These are phyloP conservation scores for Pichia pseudocactophila DNA, from an alignment of 805 yeast genomes.

Conservation along the genomic window DNA sequence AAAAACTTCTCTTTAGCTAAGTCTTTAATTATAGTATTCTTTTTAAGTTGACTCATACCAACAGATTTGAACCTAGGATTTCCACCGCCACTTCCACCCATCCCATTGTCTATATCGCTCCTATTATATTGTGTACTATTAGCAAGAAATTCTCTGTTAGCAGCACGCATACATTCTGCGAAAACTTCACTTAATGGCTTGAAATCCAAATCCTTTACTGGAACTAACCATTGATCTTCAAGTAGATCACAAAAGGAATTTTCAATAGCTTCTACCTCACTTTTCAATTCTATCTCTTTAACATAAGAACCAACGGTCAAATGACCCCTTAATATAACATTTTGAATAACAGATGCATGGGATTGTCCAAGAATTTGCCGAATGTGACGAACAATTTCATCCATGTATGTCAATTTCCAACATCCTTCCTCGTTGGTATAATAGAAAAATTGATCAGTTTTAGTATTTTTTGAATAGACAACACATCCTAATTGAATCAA, in stretches of 20 bases:
- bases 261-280: conserved; percentile 23
- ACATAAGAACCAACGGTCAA: conserved; percentile 45
- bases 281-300: conserved; percentile 19
- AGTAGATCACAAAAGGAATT: conserved; percentile 36
- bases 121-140: conserved; percentile 2
- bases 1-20: conserved; percentile 33
- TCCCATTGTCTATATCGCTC: background rate
- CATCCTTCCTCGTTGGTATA: conserved; percentile 56
- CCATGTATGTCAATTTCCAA: conserved; percentile 59
- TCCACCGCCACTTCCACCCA: conserved; percentile 1
- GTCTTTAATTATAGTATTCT: conserved; percentile 53
- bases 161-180: conserved; percentile 26
- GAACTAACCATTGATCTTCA: conserved; percentile 42
- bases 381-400: conserved; percentile 56
- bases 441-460: conserved; percentile 32
- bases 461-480: conserved; percentile 38
- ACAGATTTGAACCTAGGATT: conserved; percentile 6
- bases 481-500: conserved; percentile 75
- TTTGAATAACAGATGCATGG: conserved; percentile 54
- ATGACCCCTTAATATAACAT: conserved; percentile 62
- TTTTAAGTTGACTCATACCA: conserved; percentile 36
- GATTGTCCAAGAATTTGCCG: conserved; percentile 35
- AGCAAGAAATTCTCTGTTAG: conserved; percentile 18
- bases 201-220: conserved; percentile 31
- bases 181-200: conserved; percentile 26